phyloP scores from a whole-genome alignment of 1,139 yeast species.

The Tardiomyces blankii region DNA sequence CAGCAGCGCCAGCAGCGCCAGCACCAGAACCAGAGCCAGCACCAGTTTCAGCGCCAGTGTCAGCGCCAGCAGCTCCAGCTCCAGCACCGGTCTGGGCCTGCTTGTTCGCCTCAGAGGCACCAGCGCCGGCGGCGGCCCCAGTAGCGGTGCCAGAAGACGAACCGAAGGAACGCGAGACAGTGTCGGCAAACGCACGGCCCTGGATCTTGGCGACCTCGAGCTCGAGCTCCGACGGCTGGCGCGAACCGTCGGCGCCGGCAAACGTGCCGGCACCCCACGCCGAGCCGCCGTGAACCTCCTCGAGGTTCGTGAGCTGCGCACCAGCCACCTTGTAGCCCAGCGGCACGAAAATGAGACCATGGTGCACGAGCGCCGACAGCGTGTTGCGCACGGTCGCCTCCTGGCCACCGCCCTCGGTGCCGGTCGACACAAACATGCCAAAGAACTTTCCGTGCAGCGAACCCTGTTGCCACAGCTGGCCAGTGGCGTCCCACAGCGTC shows the following conservation, averaged over 20 bases:
- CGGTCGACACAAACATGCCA: conserved; percentile 47
- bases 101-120: conserved; percentile 36
- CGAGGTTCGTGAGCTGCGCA: conserved; percentile 40
- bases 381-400: conserved; percentile 42
- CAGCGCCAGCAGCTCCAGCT: conserved; percentile 7
- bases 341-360: conserved; percentile 52
- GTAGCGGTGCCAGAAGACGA: conserved; percentile 6
- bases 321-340: conserved; percentile 45
- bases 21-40: conserved; percentile 5
- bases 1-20: conserved; percentile 6
- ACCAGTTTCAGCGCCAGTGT: conserved; percentile 4
- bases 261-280: conserved; percentile 74
- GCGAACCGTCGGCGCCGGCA: conserved; percentile 59
- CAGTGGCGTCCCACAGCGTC: conserved; percentile 51
- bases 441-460: conserved; percentile 46
- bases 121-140: conserved; percentile 38
- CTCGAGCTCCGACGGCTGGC: conserved; percentile 50
- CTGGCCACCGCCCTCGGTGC: conserved; percentile 56
- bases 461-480: conserved; percentile 51
- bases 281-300: conserved; percentile 60
- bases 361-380: conserved; percentile 45
- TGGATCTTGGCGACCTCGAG: conserved; percentile 47
- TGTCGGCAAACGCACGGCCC: conserved; percentile 49
- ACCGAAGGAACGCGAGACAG: conserved; percentile 8
- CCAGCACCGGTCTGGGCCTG: conserved; percentile 32